Base-by-base conservation (phyloP, 1,139 yeast species). In the Tardiomyces depauwii region DNA sequence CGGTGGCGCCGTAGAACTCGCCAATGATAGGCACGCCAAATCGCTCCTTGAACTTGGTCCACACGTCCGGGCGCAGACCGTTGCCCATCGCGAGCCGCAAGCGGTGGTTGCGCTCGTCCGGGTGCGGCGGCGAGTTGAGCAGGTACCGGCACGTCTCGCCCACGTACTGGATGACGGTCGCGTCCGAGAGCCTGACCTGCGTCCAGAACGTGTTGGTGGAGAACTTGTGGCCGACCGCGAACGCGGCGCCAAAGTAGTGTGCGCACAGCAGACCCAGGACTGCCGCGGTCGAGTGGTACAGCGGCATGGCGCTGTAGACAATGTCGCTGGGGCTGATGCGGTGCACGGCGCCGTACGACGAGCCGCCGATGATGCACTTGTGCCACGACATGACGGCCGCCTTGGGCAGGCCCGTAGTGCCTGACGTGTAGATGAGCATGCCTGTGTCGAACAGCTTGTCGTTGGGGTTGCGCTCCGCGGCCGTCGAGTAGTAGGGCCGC, bases 351-450 rank as follows among this genome's bases (percentile, higher is more conserved):
- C 88, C 87, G 62, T 86, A 87, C 40, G 84, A 61, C 9, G 74
- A 66, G 1, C 87, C 71, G 0, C 95, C 95, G 70, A 83, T 70
- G 2, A 62, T 58, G 2, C 83, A 75, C 64, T 88, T 89, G 56
- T 87, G 73, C 96, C 96, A 88, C 2, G 94, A 82, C 80, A 89
- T 82, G 51, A 86, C 82, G 3, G 95, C 97, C 3, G 96, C 86
- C 64, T 91, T 91, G 13, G 98, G 97, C 52, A 88, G 67, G 0
- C 97, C 97, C 0, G 97, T 87, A 10, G 97, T 89, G 42, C 98
- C 98, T 0, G 95, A 84, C 1, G 98, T 91, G 62, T 82, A 89
- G 48, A 91, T 85, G 56, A 86, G 72, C 51, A 82, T 74, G 33
- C 86, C 80, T 11, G 91, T 76, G 48, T 78, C 77, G 44, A 49